These are phyloP conservation scores for Tephrocybe sp. DNA, from an alignment of 768 basidiomycete genomes.

Conservation along the genomic window DNA sequence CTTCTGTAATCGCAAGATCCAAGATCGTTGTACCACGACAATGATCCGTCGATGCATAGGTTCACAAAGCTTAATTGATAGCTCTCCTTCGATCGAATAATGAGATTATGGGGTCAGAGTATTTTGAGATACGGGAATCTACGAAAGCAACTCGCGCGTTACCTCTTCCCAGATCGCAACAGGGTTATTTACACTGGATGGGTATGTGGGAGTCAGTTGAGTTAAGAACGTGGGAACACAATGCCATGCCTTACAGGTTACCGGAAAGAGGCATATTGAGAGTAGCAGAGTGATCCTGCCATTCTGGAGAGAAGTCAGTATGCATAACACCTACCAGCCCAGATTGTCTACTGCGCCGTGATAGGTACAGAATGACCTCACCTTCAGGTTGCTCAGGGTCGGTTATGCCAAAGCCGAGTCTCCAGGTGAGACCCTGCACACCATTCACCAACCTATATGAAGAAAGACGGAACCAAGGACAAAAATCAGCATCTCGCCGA, in stretches of 20 bases:
- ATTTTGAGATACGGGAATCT: slow-evolving; percentile 10
- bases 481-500: slow-evolving; percentile 5
- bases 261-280: slow-evolving; percentile 50
- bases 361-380: slow-evolving; percentile 20
- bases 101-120: slow-evolving; percentile 1
- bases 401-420: slow-evolving; percentile 59
- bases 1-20: slow-evolving; percentile 5
- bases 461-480: slow-evolving; percentile 7
- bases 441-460: slow-evolving; percentile 47
- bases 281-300: slow-evolving; percentile 57
- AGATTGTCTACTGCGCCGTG: background rate
- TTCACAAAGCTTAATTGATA: slow-evolving; percentile 7
- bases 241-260: slow-evolving; percentile 42
- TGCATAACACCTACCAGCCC: background rate
- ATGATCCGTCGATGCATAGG: slow-evolving; percentile 11
- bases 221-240: slow-evolving; percentile 1
- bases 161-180: slow-evolving; percentile 53
- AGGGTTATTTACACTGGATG: slow-evolving; percentile 56
- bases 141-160: slow-evolving; percentile 26
- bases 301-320: slow-evolving; percentile 37
- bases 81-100: background rate
- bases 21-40: background rate
- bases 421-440: slow-evolving; percentile 64
- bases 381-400: slow-evolving; percentile 56
- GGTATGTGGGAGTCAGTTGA: slow-evolving; percentile 6